These are phyloP conservation scores for Hanseniaspora meyeri DNA, from an alignment of 805 yeast species.

Conservation along the genomic window DNA sequence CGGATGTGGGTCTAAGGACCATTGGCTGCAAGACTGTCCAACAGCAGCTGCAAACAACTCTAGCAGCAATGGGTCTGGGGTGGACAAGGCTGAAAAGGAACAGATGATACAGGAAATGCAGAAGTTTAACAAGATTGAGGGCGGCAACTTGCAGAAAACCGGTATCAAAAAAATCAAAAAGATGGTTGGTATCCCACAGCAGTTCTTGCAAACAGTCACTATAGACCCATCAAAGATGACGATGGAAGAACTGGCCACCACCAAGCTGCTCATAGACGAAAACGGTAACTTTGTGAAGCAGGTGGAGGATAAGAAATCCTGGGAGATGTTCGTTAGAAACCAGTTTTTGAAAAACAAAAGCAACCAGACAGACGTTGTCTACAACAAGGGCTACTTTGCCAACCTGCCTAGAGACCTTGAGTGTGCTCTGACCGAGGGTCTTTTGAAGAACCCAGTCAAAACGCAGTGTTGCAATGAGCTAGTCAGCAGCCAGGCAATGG, in stretches of 20 bases:
- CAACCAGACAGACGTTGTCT: constrained; percentile 33
- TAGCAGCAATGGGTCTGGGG: constrained; percentile 51
- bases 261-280: constrained; percentile 72
- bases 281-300: constrained; percentile 93
- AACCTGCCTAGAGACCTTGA: constrained; percentile 45
- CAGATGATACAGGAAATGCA: constrained; percentile 73
- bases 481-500: constrained; percentile 51
- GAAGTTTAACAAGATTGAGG: constrained; percentile 12
- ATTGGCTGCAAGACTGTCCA: constrained; percentile 94
- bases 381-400: constrained; percentile 34
- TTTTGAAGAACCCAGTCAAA: constrained; percentile 59
- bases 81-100: constrained; percentile 16
- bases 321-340: constrained; percentile 76
- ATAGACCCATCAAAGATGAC: constrained; percentile 40
- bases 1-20: constrained; percentile 90
- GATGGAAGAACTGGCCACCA: constrained; percentile 44
- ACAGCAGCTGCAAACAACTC: neutral
- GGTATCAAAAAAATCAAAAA: constrained; percentile 57
- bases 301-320: constrained; percentile 83
- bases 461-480: constrained; percentile 58
- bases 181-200: constrained; percentile 95
- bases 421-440: constrained; percentile 57
- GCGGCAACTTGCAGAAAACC: constrained; percentile 11
- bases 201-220: constrained; percentile 74
- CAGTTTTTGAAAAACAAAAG: constrained; percentile 26